A percentile compares a stretch with the other conserved stretches of the same genome.
Conservation (phyloP, 257 asterid genomes). For the Jacaranda mimosifolia region DNA sequence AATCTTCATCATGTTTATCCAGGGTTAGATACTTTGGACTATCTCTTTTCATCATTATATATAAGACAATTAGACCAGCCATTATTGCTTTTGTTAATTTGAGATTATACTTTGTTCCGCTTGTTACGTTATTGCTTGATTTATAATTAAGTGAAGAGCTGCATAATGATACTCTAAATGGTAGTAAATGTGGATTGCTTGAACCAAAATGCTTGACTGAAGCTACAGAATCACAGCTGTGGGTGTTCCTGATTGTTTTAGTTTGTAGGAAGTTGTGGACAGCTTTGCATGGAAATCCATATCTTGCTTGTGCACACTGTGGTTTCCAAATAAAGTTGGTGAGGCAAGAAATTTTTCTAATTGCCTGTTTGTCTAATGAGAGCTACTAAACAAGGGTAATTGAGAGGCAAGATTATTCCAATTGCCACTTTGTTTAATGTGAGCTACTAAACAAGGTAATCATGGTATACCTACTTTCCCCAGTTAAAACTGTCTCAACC, state of each 20-base stretch:
- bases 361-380: conserved; percentile 1
- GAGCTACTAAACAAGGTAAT: neutral
- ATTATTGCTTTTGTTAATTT: neutral
- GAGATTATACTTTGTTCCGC: conserved; percentile 6
- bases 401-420: neutral
- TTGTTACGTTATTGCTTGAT: conserved; percentile 18
- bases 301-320: conserved; percentile 16
- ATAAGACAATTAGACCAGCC: neutral
- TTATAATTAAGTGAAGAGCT: neutral
- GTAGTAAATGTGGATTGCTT: neutral
- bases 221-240: neutral
- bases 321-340: neutral
- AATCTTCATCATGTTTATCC: conserved; percentile 59
- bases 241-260: neutral
- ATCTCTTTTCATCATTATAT: conserved; percentile 17
- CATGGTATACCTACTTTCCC: neutral
- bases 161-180: conserved; percentile 15
- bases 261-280: conserved; percentile 1
- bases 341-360: neutral
- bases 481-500: neutral
- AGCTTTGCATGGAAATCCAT: conserved; percentile 10
- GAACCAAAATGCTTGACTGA: neutral
- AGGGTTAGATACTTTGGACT: conserved; percentile 58
- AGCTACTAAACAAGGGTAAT: neutral
- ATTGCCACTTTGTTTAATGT: neutral